phyloP scores from a whole-genome alignment of 805 yeast genomes.

The Sungouiella thailandica region DNA sequence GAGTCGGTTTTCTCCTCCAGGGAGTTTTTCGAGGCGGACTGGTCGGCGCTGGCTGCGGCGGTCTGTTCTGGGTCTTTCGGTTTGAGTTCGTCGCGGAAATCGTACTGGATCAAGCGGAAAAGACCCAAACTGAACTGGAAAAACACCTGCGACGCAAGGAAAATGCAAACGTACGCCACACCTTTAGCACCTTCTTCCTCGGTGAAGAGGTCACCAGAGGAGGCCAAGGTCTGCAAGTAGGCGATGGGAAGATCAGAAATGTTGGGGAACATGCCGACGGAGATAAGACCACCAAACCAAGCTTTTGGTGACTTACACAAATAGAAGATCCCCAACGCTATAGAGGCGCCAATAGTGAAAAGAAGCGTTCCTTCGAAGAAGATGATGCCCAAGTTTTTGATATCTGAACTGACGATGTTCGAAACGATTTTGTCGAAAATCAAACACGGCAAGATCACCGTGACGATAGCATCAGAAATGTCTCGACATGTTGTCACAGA shows the following conservation, averaged over 20 bases:
- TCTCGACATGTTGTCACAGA: slow-evolving; percentile 63
- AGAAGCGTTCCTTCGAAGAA: slow-evolving; percentile 44
- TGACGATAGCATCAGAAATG: slow-evolving; percentile 63
- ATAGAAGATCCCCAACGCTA: slow-evolving; percentile 42
- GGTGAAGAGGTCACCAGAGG: slow-evolving; percentile 52
- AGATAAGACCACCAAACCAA: slow-evolving; percentile 73
- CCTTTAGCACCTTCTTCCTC: slow-evolving; percentile 64
- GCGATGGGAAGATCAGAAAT: slow-evolving; percentile 84
- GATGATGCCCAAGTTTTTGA: slow-evolving; percentile 66
- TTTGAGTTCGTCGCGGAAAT: slow-evolving; percentile 45
- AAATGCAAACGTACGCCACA: slow-evolving; percentile 77
- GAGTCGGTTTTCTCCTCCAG: neutral
- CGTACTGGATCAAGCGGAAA: slow-evolving; percentile 63
- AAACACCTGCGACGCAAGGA: slow-evolving; percentile 62
- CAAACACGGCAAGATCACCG: slow-evolving; percentile 68
- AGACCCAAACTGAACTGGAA: slow-evolving; percentile 74
- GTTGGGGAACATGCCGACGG: slow-evolving; percentile 74
- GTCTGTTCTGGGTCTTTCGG: slow-evolving; percentile 4
- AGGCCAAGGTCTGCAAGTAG: slow-evolving; percentile 66
- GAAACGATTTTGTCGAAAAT: slow-evolving; percentile 68
- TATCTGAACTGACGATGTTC: slow-evolving; percentile 62
- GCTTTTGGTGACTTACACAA: slow-evolving; percentile 58
- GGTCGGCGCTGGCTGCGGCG: slow-evolving; percentile 10
- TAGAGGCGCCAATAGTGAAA: slow-evolving; percentile 44
- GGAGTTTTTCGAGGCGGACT: slow-evolving; percentile 1